phyloP scores from a whole-genome alignment of 441 rosid species.

The Pelargonium australe region DNA sequence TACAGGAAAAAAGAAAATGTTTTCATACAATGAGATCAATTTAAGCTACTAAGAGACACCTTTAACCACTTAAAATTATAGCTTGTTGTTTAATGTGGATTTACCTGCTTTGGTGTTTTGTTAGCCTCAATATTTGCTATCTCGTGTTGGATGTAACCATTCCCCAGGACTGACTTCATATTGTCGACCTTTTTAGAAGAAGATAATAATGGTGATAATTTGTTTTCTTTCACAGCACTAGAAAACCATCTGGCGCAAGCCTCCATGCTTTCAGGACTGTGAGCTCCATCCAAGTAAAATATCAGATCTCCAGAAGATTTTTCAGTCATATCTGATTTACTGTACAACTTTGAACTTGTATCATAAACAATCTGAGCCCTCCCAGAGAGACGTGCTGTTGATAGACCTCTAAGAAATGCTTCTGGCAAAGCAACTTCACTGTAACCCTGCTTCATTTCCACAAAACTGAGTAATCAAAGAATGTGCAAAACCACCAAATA shows the following conservation, averaged over 20 bases:
- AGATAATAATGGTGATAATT: slow-evolving; percentile 21
- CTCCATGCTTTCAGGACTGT: slow-evolving; percentile 92
- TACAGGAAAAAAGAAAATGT: not conserved
- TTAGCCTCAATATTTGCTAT: slow-evolving; percentile 21
- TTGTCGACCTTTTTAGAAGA: slow-evolving; percentile 20
- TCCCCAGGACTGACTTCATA: slow-evolving; percentile 20
- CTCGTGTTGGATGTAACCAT: slow-evolving; percentile 32
- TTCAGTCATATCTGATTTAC: slow-evolving; percentile 25
- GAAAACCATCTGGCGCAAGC: slow-evolving; percentile 91
- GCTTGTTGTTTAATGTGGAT: not conserved
- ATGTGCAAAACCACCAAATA: slow-evolving; percentile 4
- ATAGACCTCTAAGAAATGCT: slow-evolving; percentile 68
- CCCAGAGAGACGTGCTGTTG: slow-evolving; percentile 63
- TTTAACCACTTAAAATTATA: not conserved
- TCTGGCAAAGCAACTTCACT: slow-evolving; percentile 39
- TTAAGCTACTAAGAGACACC: slow-evolving; percentile 10
- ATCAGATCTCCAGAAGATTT: slow-evolving; percentile 51
- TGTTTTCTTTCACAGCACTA: slow-evolving; percentile 38
- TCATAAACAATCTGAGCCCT: slow-evolving; percentile 73
- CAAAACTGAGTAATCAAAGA: slow-evolving; percentile 12
- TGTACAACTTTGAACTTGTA: slow-evolving; percentile 28
- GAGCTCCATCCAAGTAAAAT: slow-evolving; percentile 94
- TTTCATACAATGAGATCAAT: not conserved
- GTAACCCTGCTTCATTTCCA: slow-evolving; percentile 31
- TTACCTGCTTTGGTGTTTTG: slow-evolving; percentile 59